phyloP scores from a whole-genome alignment of 2,329 filamentous ascomycete species.

The Neurospora sp. region DNA sequence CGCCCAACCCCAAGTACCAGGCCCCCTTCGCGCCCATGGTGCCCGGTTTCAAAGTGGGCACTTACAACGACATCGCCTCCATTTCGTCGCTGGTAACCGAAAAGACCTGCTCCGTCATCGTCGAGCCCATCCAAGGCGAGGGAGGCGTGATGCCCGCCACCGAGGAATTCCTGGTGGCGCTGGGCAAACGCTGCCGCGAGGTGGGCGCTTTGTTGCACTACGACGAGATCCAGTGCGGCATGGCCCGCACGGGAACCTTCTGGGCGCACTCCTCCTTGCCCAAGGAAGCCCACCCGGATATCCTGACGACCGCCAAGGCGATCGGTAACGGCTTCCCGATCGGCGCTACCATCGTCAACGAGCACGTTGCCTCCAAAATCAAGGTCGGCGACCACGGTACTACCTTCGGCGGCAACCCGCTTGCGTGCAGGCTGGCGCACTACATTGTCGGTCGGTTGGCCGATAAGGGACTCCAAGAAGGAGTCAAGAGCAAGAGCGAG shows the following conservation, averaged over 20 bases:
- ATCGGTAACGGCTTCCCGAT: conserved; percentile 95
- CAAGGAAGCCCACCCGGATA: conserved; percentile 77
- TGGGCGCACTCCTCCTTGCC: conserved; percentile 80
- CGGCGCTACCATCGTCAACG: conserved; percentile 60
- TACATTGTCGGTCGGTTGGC: conserved; percentile 73
- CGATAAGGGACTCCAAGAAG: conserved; percentile 56
- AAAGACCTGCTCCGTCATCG: conserved; percentile 83
- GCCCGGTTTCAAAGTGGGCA: conserved; percentile 81
- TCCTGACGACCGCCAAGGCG: conserved; percentile 90
- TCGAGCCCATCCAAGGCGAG: conserved; percentile 96
- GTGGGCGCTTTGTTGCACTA: conserved; percentile 86
- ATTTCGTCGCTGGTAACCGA: conserved; percentile 64
- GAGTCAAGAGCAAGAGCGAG: conserved; percentile 55
- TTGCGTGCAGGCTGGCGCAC: conserved; percentile 75
- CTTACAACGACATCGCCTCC: conserved; percentile 68
- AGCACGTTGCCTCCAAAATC: conserved; percentile 55
- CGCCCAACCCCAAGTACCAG: conserved; percentile 97
- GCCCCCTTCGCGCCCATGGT: conserved; percentile 91
- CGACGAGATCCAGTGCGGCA: conserved; percentile 94
- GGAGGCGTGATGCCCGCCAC: conserved; percentile 81
- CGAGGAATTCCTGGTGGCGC: conserved; percentile 70
- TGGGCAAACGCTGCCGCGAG: conserved; percentile 75
- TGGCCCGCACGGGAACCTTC: conserved; percentile 75
- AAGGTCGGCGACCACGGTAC: conserved; percentile 74
- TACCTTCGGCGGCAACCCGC: conserved; percentile 86